Evolutionary conservation across 2,329 filamentous ascomycete genomes (phyloP), one percentile per base, ranked within the genome.

Genomic region (Lasiodiplodia sp.): DNA sequence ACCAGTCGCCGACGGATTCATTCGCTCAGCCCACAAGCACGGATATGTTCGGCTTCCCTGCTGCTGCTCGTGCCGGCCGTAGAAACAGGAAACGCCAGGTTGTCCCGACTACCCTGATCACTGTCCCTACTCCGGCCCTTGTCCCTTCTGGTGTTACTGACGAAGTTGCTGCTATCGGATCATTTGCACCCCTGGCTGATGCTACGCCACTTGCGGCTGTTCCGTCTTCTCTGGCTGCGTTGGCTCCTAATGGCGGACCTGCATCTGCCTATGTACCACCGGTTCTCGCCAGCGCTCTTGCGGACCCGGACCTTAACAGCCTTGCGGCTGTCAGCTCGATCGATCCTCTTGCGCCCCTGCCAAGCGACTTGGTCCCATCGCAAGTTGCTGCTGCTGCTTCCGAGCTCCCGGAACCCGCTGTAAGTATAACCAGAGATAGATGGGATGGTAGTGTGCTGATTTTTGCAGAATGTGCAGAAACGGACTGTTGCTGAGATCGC

Each of bases 161-260:
- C 4, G 16, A 53, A 2, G 52, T 25, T 16, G 55, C 65, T 16
- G 14, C 38, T 14, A 31, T 55, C 37, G 65, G 65, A 4, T 47
- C 44, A 16, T 58, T 67, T 34, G 34, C 25, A 8, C 53, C 52
- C 5, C 53, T 58, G 5, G 52, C 28, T 14, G 53, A 53, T 7
- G 21, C 40, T 11, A 67, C 65, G 2, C 65, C 65, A 40, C 53
- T 67, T 23, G 28, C n/a, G 11, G 65, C 11, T 31, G 53, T 67
- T 1, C 65, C 65, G 8, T 25, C 25, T 37, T 67, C 65, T 14
- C 38, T 67, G 8, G 65, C 65, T 10, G 65, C 65, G 12, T 18
- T 67, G 53, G 51, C 38, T 6, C 47, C 40, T 14, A 14, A 21
- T 28, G 65, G 65, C 25, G 12, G 6, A 8, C 25, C 51, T 3